Conservation (phyloP, 495 filamentous ascomycete genomes). For the Neurospora sp. region DNA sequence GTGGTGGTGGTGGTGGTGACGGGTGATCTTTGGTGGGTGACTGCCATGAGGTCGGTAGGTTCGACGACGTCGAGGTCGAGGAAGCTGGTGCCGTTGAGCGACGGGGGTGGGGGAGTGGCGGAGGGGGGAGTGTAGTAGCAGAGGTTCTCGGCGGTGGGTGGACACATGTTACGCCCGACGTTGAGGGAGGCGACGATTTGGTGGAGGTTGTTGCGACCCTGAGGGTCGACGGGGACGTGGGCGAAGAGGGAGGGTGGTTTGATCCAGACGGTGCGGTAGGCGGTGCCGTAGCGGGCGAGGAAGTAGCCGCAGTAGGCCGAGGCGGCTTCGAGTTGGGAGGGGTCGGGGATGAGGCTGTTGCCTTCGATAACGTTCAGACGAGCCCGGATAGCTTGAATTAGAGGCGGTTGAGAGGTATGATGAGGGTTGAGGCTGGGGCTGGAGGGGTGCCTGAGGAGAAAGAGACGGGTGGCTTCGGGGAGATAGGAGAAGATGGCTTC, state of each 20-base stretch:
- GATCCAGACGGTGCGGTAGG: neutral
- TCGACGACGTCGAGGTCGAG: neutral
- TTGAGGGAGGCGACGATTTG: neutral
- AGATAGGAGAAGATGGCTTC: constrained; percentile 2
- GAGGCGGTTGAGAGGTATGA: neutral
- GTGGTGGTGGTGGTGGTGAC: neutral
- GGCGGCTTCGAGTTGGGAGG: neutral
- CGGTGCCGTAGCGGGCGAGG: constrained; percentile 2
- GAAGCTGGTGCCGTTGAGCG: neutral
- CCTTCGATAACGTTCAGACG: neutral
- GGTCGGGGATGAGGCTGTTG: neutral
- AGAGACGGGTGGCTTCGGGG: neutral
- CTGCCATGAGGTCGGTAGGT: neutral
- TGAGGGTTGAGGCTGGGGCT: neutral
- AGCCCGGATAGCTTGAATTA: neutral
- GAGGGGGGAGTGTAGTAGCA: neutral
- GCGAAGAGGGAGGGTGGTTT: neutral
- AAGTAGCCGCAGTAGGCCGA: constrained; percentile 4
- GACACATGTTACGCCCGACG: neutral
- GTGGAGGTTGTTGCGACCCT: neutral
- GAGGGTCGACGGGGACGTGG: neutral
- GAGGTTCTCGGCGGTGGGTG: neutral
- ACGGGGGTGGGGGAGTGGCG: neutral
- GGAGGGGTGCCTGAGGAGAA: neutral
- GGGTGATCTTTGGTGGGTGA: neutral